Conservation (phyloP, 352 stramenopile species). For the Globisporangium camurandrum region DNA sequence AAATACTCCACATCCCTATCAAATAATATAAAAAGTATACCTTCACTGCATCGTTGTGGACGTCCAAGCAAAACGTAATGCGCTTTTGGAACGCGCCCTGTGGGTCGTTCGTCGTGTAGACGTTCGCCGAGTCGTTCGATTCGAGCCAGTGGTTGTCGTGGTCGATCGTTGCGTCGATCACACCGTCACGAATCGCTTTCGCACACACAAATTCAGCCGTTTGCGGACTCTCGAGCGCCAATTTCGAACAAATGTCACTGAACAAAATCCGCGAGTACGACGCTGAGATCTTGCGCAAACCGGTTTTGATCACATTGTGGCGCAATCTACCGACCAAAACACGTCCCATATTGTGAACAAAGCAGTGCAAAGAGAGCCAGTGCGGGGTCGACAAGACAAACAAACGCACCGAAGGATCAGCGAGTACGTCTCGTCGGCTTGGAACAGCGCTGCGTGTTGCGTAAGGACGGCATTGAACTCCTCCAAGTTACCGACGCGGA, state of each 20-base stretch:
- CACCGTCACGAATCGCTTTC: conserved; percentile 97
- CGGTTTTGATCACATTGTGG: conserved; percentile 98
- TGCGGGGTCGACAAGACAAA: too few relatives aligned
- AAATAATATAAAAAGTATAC: conserved; percentile 7
- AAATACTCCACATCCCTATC: conserved; percentile 1
- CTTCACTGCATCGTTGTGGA: conserved; percentile 98
- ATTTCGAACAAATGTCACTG: conserved; percentile 90
- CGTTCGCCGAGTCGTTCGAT: conserved; percentile 80
- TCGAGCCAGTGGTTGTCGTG: conserved; percentile 93
- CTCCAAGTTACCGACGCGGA: conserved; percentile 93
- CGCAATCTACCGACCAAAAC: conserved; percentile 57
- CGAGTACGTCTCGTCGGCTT: conserved; percentile 92
- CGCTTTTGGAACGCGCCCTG: conserved; percentile 94
- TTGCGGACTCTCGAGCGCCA: conserved; percentile 89
- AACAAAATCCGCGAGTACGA: conserved; percentile 92
- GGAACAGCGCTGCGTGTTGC: conserved; percentile 82
- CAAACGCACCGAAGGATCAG: conserved; percentile 93
- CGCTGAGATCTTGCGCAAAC: conserved; percentile 94
- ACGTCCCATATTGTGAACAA: conserved; percentile 1
- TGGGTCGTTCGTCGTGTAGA: conserved; percentile 92
- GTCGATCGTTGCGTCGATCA: conserved; percentile 98
- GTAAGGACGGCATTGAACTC: conserved; percentile 91
- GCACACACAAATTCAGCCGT: conserved; percentile 97
- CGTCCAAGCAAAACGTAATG: conserved; percentile 98
- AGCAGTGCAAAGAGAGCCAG: not conserved